These are phyloP conservation scores for Pseudonectria foliicola DNA, from an alignment of 2,329 filamentous ascomycete species.

Conservation along the genomic window DNA sequence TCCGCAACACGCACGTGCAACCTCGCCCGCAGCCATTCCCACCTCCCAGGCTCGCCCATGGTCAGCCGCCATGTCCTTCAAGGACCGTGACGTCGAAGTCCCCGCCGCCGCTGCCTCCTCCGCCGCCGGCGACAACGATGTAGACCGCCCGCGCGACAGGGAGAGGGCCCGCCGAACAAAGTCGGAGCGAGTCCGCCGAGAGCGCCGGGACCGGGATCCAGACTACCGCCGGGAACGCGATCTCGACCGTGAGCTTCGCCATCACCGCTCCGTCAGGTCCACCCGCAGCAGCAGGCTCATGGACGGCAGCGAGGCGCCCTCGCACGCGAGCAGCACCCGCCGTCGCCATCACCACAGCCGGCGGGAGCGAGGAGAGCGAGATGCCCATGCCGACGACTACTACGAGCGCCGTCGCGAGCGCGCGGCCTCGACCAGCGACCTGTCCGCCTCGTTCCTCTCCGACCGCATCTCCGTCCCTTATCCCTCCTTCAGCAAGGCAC, in stretches of 20 bases:
- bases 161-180: conserved; percentile 34
- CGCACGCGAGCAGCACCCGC: conserved; percentile 27
- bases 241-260: conserved; percentile 19
- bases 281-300: conserved; percentile 35
- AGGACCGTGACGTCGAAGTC: conserved; percentile 35
- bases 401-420: conserved; percentile 14
- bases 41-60: conserved; percentile 15
- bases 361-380: too few relatives aligned
- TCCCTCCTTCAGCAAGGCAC: conserved; percentile 79
- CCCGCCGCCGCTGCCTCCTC: too few relatives aligned
- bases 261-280: conserved; percentile 34
- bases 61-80: conserved; percentile 31
- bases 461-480: conserved; percentile 59
- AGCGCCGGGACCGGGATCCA: conserved; percentile 25
- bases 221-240: conserved; percentile 29
- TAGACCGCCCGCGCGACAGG: conserved; percentile 33
- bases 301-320: conserved; percentile 34
- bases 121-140: too few relatives aligned
- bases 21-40: background rate
- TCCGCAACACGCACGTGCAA: background rate
- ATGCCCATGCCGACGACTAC: conserved; percentile 28
- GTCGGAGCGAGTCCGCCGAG: conserved; percentile 30
- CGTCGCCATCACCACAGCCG: conserved; percentile 25
- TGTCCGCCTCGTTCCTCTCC: conserved; percentile 31
- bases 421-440: conserved; percentile 37